These are phyloP conservation scores for Plasmodium vinckei DNA, from an alignment of 169 alveolate species.

Conservation along the genomic window DNA sequence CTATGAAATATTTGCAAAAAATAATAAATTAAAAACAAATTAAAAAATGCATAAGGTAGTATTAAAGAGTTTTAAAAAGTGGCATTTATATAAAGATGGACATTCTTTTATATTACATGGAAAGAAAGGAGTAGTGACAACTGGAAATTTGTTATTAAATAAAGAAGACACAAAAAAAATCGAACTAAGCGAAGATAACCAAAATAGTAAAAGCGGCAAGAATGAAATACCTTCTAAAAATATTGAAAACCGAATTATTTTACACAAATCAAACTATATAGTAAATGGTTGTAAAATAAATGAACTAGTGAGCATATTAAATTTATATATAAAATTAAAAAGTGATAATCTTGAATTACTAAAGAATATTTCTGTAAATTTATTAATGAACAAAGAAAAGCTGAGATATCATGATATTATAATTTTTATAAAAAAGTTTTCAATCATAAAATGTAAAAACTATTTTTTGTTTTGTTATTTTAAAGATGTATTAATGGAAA, in stretches of 20 bases:
- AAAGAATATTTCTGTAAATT: constrained; percentile 43
- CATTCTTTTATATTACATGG: too few relatives aligned
- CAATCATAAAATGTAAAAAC: constrained; percentile 74
- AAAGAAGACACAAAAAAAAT: too few relatives aligned
- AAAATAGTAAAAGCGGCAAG: constrained; percentile 5
- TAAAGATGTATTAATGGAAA: constrained; percentile 58
- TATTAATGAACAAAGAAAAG: constrained; percentile 70
- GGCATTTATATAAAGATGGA: too few relatives aligned
- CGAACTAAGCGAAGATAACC: too few relatives aligned
- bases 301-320: constrained; percentile 42
- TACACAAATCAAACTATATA: constrained; percentile 29
- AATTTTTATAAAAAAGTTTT: constrained; percentile 59
- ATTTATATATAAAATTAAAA: constrained; percentile 53
- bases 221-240: too few relatives aligned
- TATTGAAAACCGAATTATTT: constrained; percentile 10
- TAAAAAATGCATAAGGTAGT: constrained; percentile 11
- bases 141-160: too few relatives aligned
- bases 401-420: constrained; percentile 51
- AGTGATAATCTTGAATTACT: constrained; percentile 57
- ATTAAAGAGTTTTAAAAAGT: neutral
- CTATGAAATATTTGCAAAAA: too few relatives aligned
- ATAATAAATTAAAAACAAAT: constrained; percentile 2
- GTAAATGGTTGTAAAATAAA: constrained; percentile 40
- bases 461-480: constrained; percentile 73
- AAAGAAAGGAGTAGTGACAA: too few relatives aligned